Base-by-base conservation (phyloP, 352 stramenopile genomes). In the Globisporangium orthogonon region DNA sequence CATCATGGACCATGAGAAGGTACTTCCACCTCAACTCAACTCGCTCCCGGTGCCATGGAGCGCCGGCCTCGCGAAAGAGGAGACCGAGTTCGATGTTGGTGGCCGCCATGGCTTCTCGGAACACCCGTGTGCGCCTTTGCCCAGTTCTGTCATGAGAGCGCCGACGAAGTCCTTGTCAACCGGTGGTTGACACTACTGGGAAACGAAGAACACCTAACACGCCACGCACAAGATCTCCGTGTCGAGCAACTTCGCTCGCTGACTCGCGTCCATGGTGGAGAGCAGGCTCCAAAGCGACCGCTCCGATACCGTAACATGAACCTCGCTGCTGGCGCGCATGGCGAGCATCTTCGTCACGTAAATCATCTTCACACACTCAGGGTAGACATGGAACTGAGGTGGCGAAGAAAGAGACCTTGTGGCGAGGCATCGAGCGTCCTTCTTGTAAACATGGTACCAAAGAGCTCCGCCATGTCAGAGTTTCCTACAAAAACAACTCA, bases 161-260 rank as follows among this genome's bases (percentile, higher is more conserved):
- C 53, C 50, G 7, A 70, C 60, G 39, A 78, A 76, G 60, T 71
- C 67, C 43, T 78, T 61, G 47, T 78, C 66, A 35, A 69, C 76
- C 44, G 62, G 52, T 74, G 78, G 60, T 76, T 75, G 58, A 78
- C 66, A 30, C 78, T 56, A 28, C 64, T 58, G 14, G 11, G 67
- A 65, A 56, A 78, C 78, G 59, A 67, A 76, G 60, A 78, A 81
- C 29, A 62, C 73, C 56, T 78, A 64, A 17, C 63, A 56, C 30
- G 78, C 62, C 44, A 68, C 46, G 50, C 76, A 78, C 56, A 65
- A 63, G 43, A 81, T 69, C 30, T 81, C 61, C 35, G 69, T 51
- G 40, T 64, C 64, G 2, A 81, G 45, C 52, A 81, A 60, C 45
- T 59, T 64, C 18, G 39, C 37, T 41, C 47, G 64, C 35, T 78